These are phyloP conservation scores for Odontarrhena argentea DNA, from an alignment of 345 rosid species.

Conservation along the genomic window DNA sequence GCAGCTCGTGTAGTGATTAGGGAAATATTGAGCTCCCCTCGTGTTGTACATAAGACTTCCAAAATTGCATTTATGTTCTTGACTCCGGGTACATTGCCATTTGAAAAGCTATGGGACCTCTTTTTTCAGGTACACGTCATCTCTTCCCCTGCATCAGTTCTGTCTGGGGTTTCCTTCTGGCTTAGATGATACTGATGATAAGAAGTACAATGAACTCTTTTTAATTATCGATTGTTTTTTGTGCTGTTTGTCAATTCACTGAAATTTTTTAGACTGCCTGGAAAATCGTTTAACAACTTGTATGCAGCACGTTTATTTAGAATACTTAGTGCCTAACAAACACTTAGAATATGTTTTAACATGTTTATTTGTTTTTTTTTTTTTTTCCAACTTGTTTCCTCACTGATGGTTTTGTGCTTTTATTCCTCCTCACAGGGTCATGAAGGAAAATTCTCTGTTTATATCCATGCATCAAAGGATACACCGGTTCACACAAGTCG, in stretches of 20 bases:
- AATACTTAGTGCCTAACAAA: not conserved
- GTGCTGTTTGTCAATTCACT: not conserved
- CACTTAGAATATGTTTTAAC: slow-evolving; percentile 12
- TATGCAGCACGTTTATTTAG: not conserved
- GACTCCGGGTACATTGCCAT: slow-evolving; percentile 85
- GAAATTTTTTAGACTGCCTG: not conserved
- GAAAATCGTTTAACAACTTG: slow-evolving; percentile 13
- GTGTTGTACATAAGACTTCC: slow-evolving; percentile 51
- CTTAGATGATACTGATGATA: slow-evolving; percentile 14
- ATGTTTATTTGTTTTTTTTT: not conserved
- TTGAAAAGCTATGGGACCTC: slow-evolving; percentile 93
- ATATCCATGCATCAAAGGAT: slow-evolving; percentile 80
- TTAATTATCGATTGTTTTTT: not conserved
- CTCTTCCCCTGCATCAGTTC: not conserved
- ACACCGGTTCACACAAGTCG: slow-evolving; percentile 77
- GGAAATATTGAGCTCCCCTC: slow-evolving; percentile 70
- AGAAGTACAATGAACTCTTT: slow-evolving; percentile 1
- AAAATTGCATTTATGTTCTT: slow-evolving; percentile 96
- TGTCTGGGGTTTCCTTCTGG: slow-evolving; percentile 13
- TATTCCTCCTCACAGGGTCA: slow-evolving; percentile 59
- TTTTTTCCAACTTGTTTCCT: not conserved
- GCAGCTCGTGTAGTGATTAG: slow-evolving; percentile 70
- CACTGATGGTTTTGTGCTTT: not conserved
- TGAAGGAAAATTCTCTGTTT: slow-evolving; percentile 75
- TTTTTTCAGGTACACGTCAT: slow-evolving; percentile 63